Percentiles rank a stretch among this genome's conserved stretches.
phyloP scores from a whole-genome alignment of 2,329 filamentous ascomycete species.

The Tolypocladium endophyticum region DNA sequence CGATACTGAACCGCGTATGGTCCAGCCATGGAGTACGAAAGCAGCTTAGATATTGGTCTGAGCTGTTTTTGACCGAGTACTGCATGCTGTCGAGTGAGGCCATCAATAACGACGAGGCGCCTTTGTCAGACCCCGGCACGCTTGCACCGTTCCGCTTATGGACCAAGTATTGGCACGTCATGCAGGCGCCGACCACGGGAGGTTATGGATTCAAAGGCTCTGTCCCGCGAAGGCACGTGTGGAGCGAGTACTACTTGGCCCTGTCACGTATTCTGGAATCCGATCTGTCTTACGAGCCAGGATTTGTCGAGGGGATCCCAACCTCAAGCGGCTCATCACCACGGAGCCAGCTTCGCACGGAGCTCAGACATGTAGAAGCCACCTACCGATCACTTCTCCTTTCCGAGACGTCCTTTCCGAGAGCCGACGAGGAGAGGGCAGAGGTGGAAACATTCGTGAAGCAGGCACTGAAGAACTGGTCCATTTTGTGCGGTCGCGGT shows the following conservation, averaged over 20 bases:
- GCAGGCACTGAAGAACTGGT: constrained; percentile 76
- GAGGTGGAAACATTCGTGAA: constrained; percentile 78
- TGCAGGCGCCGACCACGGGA: constrained; percentile 34
- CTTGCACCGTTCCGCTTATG: constrained; percentile 54
- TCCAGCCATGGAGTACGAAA: constrained; percentile 40
- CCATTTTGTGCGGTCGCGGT: constrained; percentile 62
- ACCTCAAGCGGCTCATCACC: constrained; percentile 38
- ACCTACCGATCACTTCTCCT: constrained; percentile 73
- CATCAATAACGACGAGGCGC: constrained; percentile 38
- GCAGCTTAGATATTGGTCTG: constrained; percentile 68
- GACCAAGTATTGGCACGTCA: constrained; percentile 56
- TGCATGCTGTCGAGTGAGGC: constrained; percentile 59
- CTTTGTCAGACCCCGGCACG: constrained; percentile 40
- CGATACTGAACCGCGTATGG: constrained; percentile 47
- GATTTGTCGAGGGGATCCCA: constrained; percentile 22
- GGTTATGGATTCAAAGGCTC: constrained; percentile 48
- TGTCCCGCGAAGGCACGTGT: constrained; percentile 57
- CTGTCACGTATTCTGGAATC: constrained; percentile 66
- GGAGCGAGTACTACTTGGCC: constrained; percentile 75
- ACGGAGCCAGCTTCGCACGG: constrained; percentile 56
- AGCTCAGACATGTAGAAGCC: constrained; percentile 69
- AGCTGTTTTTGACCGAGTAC: constrained; percentile 64
- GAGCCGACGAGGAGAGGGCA: constrained; percentile 64
- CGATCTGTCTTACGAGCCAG: constrained; percentile 49
- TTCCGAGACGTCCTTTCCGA: constrained; percentile 72